Base-by-base conservation (phyloP, 2,329 filamentous ascomycete genomes). In the Aspergillus pseudoviridinutans region DNA sequence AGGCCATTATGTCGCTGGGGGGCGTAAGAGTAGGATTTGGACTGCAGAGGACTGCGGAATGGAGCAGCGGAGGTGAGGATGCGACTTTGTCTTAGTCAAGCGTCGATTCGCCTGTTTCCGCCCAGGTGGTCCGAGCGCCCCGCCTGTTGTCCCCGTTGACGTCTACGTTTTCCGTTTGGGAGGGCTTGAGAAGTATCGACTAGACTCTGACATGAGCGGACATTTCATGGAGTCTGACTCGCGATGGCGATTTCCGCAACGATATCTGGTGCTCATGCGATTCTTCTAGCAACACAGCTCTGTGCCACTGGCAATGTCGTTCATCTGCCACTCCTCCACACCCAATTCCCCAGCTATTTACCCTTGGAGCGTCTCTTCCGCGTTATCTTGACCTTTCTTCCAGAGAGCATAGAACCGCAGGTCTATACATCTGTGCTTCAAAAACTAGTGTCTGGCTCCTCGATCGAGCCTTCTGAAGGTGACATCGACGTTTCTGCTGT, bases 371-470 rank as follows among this genome's bases (percentile, higher is more conserved):
- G 84, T 17, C 69, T 84, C 54, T 76, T 87, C 58, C 81, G 82
- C 59, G 83, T 88, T 52, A 71, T 87, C 54, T 74, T 87, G 60
- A 84, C 83, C 56, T 87, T 82, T 64, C 76, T 87, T n/a, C 84
- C 85, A 22, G 83, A 86, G 67, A 82, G 78, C 61, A 69, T 76
- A 29, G 79, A 83, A 24, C 82, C 84, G 3, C 71, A 74, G 4
- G 68, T 72, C 29, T 84, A 86, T 62, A 70, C 72, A 24, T 66
- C 72, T 28, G 81, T 80, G 57, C 71, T 83, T 25, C 70, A 79
- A 60, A 76, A 79, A 56, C 74, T 85, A 58, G 73, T 71, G 10
- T 75, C 74, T 2, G 69, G 71, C 68, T 56, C 68, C 64, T 32
- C 32, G 4, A 55, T 58, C 44, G 64, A 65, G 7, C 38, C 54